phyloP scores from a whole-genome alignment of 2,329 filamentous ascomycete genomes.

The Colletotrichum sp. region DNA sequence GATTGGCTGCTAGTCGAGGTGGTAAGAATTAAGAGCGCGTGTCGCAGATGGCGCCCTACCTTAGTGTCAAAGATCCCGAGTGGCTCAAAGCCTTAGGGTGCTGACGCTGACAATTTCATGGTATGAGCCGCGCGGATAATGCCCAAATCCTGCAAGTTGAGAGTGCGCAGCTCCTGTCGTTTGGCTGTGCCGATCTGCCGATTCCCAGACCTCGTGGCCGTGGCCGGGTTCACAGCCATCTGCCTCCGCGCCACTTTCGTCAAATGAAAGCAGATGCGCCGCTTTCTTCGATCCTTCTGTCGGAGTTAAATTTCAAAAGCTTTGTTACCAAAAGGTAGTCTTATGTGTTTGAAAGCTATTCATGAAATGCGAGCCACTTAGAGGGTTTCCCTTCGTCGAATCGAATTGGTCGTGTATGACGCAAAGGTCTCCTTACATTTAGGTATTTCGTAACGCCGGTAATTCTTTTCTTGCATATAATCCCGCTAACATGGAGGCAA shows the following conservation, averaged over 20 bases:
- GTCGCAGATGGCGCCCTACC: neutral
- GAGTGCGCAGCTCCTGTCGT: neutral
- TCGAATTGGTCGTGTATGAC: neutral
- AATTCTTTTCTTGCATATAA: rapidly evolving
- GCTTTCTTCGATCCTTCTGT: neutral
- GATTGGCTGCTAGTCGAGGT: neutral
- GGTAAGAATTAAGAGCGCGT: neutral
- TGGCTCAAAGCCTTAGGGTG: neutral
- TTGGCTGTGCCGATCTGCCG: neutral
- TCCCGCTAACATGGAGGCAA: neutral
- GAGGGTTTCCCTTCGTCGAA: neutral
- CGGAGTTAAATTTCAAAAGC: neutral
- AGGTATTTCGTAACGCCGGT: neutral
- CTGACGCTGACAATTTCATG: neutral
- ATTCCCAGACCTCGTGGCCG: neutral
- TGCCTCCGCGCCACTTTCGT: neutral
- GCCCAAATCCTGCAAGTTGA: neutral
- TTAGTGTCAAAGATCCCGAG: neutral
- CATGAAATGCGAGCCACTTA: neutral
- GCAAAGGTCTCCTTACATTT: neutral
- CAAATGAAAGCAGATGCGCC: neutral
- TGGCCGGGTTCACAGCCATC: neutral
- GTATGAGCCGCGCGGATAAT: neutral
- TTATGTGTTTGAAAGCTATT: neutral
- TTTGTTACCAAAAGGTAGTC: neutral